These are phyloP conservation scores for Hemerocallis citrina DNA, from an alignment of 106 monocot genomes.

Conservation along the genomic window DNA sequence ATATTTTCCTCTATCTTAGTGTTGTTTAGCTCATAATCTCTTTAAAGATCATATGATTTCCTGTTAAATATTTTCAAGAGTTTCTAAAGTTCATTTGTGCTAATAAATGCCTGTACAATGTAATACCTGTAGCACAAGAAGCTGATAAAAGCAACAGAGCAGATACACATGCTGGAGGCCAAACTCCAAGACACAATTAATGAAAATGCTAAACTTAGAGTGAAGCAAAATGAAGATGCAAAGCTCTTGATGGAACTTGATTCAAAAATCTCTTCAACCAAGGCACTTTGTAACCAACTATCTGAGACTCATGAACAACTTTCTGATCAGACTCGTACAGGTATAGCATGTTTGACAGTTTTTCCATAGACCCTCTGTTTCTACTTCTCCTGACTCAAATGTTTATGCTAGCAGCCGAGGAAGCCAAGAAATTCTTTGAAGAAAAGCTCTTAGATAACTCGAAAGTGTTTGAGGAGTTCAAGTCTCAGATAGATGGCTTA, in stretches of 20 bases:
- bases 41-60: neutral
- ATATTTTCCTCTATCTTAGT: neutral
- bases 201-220: conserved; percentile 84
- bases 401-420: conserved; percentile 53
- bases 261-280: conserved; percentile 79
- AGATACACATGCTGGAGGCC: conserved; percentile 65
- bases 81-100: neutral
- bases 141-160: conserved; percentile 71
- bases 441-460: conserved; percentile 52
- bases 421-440: conserved; percentile 75
- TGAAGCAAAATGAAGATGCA: conserved; percentile 77
- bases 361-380: neutral
- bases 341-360: conserved; percentile 22
- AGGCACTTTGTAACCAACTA: conserved; percentile 74
- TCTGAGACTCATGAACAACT: conserved; percentile 70
- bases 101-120: neutral
- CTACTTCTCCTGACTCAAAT: neutral
- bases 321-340: conserved; percentile 49
- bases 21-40: neutral
- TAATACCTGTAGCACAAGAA: conserved; percentile 55
- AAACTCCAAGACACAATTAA: conserved; percentile 73
- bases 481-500: conserved; percentile 35
- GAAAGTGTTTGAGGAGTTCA: conserved; percentile 61
- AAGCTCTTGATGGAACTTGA: conserved; percentile 90
- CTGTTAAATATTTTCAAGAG: neutral